Evolutionary conservation across 78 protist species (phyloP), one percentile per base, ranked within the genome.

Genomic region (Dictyostelium brefeldianum): DNA sequence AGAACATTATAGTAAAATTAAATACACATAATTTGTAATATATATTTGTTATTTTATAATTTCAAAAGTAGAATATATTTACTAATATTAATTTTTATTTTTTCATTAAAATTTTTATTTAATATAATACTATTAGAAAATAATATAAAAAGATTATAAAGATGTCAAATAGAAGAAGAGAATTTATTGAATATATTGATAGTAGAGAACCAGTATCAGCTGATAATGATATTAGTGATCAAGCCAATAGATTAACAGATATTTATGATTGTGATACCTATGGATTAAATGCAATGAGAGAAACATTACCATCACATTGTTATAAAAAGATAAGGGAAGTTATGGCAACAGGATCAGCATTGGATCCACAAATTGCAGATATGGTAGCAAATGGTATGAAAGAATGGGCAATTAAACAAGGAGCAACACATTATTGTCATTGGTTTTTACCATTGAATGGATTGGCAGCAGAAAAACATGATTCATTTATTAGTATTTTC

Each of bases 391-490:
- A 77, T 51, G 98, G 98, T 31, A 59, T 98, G 91, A 48, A 90
- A 77, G 98, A 96, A 41, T 98, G 98, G 99, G 99, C 98, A 6
- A n/a, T 64, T 54, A 89, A 64, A 54, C 11, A 47, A 43, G 98
- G 98, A 27, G 98, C 98, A 41, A 89, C 98, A 46, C 89, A 62
- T 41, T 96, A 83, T 89, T 75, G 97, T 46, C 99, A 98, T 81
- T 97, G 98, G 98, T 98, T 98, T 81, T 97, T 92, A 73, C 98
- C 98, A 36, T 80, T 96, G 53, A 93, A 80, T 25, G 89, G 78
- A 18, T 51, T 69, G 56, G 89, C 95, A 31, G 98, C 97, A 29
- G 98, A 84, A 22, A 96, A 96, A 73, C 97, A 96, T 69, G 98
- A 96, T 41, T 22, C 97, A 20, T 95, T 94, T 65, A 27, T 93